A percentile compares a stretch with the other conserved stretches of the same genome.
phyloP scores from a whole-genome alignment of 345 rosid species.

The Anacardium occidentale region DNA sequence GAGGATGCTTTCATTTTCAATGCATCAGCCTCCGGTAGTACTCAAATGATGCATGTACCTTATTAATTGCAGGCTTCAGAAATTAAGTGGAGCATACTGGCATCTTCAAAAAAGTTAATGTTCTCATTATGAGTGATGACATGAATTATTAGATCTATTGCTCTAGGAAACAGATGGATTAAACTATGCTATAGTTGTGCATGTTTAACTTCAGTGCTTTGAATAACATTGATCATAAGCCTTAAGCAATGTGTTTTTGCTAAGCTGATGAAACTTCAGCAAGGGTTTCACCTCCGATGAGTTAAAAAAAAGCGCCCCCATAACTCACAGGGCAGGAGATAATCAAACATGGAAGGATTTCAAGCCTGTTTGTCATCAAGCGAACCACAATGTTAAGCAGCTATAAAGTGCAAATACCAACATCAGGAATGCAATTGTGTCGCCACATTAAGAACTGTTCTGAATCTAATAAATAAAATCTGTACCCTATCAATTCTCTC shows the following conservation, averaged over 20 bases:
- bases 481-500: neutral
- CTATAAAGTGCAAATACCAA: neutral
- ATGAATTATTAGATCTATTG: neutral
- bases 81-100: neutral
- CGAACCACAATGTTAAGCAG: neutral
- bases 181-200: neutral
- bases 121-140: neutral
- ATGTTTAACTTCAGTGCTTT: neutral
- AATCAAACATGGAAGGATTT: neutral
- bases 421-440: neutral
- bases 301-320: too few relatives aligned
- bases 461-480: constrained; percentile 2
- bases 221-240: neutral
- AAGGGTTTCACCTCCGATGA: too few relatives aligned
- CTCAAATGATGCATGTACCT: neutral
- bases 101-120: neutral
- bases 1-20: neutral
- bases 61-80: neutral
- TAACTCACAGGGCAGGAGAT: too few relatives aligned
- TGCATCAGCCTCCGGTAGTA: neutral
- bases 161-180: neutral
- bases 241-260: too few relatives aligned
- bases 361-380: neutral
- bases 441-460: neutral
- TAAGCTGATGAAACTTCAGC: neutral